These are phyloP conservation scores for Pholiota adiposa DNA, from an alignment of 1,284 basidiomycete genomes.

Conservation along the genomic window DNA sequence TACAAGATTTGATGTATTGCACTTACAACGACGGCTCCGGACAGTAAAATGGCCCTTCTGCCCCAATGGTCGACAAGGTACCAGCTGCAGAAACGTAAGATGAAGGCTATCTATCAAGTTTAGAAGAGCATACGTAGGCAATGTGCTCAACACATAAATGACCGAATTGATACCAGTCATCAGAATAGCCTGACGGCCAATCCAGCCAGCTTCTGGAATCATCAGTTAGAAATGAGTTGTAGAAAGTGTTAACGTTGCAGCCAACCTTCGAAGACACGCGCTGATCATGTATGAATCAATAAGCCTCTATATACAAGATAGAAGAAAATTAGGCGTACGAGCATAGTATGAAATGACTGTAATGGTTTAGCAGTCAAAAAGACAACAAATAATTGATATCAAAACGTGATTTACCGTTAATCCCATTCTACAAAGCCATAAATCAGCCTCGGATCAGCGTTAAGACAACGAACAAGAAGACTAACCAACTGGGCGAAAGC, in stretches of 20 bases:
- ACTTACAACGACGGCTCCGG: conserved; percentile 84
- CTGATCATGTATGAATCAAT: conserved; percentile 37
- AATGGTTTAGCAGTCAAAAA: conserved; percentile 11
- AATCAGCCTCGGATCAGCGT: conserved; percentile 16
- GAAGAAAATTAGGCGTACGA: conserved; percentile 53
- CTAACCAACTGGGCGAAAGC: conserved; percentile 86
- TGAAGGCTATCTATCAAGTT: neutral
- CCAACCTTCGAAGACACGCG: conserved; percentile 83
- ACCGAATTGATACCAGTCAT: conserved; percentile 97
- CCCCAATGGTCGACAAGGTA: conserved; percentile 95
- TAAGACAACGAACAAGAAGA: conserved; percentile 5
- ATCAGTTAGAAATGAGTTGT: neutral
- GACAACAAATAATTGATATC: conserved; percentile 9
- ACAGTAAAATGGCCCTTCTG: conserved; percentile 87
- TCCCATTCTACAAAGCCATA: conserved; percentile 72
- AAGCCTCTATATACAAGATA: conserved; percentile 2
- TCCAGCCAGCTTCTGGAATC: conserved; percentile 88
- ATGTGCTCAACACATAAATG: conserved; percentile 84
- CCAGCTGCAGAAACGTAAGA: conserved; percentile 65
- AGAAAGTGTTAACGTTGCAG: conserved; percentile 4
- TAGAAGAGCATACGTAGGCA: conserved; percentile 69
- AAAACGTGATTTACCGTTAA: conserved; percentile 74
- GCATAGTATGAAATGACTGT: conserved; percentile 95
- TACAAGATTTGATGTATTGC: neutral
- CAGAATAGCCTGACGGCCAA: conserved; percentile 93